A percentile compares a stretch with the other conserved stretches of the same genome.
Evolutionary conservation across 345 rosid genomes (phyloP).

Genomic region (Angophora floribunda): DNA sequence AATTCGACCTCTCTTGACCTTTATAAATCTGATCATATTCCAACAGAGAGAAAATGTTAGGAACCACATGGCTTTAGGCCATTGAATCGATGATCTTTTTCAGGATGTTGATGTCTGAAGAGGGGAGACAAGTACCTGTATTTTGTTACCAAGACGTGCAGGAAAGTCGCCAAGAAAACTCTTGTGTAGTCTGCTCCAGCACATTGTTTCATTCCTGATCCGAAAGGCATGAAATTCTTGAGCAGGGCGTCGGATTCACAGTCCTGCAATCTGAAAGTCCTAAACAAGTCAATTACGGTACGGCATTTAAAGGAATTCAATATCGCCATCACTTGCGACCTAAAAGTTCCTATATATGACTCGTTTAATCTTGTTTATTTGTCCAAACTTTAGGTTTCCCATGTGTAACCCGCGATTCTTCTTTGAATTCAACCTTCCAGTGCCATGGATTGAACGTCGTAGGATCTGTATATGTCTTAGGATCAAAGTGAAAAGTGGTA

Average conservation of each 20-base stretch:
- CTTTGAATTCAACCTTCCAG: slow-evolving; percentile 5
- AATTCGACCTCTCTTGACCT: background rate
- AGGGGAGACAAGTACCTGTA: background rate
- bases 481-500: slow-evolving; percentile 4
- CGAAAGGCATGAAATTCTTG: slow-evolving; percentile 22
- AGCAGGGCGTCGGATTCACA: background rate
- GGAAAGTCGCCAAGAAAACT: background rate
- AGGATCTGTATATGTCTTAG: slow-evolving; percentile 1
- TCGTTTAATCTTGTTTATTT: background rate
- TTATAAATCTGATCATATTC: background rate
- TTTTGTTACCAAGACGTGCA: background rate
- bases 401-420: background rate
- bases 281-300: background rate
- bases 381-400: background rate
- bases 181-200: slow-evolving; percentile 13
- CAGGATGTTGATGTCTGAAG: background rate
- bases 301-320: background rate
- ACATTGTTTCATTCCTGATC: slow-evolving; percentile 18
- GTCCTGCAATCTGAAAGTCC: background rate
- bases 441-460: slow-evolving; percentile 15
- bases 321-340: background rate
- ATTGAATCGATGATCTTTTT: background rate
- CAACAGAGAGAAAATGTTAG: background rate
- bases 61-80: background rate
- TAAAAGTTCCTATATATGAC: background rate